Base-by-base conservation (phyloP, 2,329 filamentous ascomycete genomes). In the Coniochaeta ligniaria region DNA sequence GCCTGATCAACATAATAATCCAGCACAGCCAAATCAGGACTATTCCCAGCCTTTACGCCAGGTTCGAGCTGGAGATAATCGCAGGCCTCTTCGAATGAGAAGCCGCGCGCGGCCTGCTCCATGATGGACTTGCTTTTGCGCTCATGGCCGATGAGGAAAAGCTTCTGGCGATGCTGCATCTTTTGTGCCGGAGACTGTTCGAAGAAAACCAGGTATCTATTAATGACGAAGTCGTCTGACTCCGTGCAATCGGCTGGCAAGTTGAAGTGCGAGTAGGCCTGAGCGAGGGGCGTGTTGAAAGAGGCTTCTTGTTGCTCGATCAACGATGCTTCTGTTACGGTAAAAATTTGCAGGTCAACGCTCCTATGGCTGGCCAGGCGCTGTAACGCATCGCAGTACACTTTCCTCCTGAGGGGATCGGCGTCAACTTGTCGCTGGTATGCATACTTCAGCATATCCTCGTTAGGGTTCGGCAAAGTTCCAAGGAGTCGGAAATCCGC, bases 101-200 rank as follows among this genome's bases (percentile, higher is more conserved):
- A 67, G 1, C 31, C 59, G 7, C 50, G 36, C 8, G 61, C 65
- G 6, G 63, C 64, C 41, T 60, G 61, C 14, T 62, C 22, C 43
- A 60, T 43, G 16, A 71, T 65, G 4, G 60, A 60, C 11, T 60
- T 45, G 54, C 64, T 69, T 35, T 66, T 45, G 3, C 65, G 66
- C 31, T 69, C 62, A 17, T 64, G 65, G 14, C 64, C 70, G 41
- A 74, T 72, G 28, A 65, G 58, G 7, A 68, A 65, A 28, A 73
- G 63, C 41, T 68, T 65, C 9, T 68, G 65, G 6, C 71, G 68
- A 47, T 69, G 68, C 9, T 60, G 59, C 5, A 65, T 60, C 12
- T 61, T 66, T 24, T 72, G 70, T 1, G 65, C 67, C 2, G 69
- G 67, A 9, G 66, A 69, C 35, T 67, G 61, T 3, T 65, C 64